Percentiles rank a stretch among this genome's conserved stretches.
Evolutionary conservation across 2,329 filamentous ascomycete genomes (phyloP).

Genomic region (Teratosphaeria epicoccoides): DNA sequence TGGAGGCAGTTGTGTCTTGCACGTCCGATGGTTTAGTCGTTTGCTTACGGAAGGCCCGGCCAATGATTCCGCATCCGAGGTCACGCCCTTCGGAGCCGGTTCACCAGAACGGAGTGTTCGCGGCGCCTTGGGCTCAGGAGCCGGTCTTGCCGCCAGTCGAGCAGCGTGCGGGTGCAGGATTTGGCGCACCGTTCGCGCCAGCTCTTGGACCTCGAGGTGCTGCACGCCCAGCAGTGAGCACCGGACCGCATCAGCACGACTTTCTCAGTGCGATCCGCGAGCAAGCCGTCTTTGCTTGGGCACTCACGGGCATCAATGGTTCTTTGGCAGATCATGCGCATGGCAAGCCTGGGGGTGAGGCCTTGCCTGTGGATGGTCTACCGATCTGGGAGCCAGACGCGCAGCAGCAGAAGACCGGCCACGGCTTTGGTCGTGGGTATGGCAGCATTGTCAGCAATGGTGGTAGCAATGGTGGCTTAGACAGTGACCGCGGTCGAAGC

Average conservation of each 20-base stretch:
- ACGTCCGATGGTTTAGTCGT: slow-evolving; percentile 81
- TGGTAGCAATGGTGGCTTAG: neutral
- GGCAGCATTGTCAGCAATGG: neutral
- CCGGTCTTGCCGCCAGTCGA: slow-evolving; percentile 44
- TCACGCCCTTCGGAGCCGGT: slow-evolving; percentile 34
- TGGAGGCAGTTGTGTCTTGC: slow-evolving; percentile 86
- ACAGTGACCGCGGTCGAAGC: neutral
- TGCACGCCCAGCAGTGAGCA: slow-evolving; percentile 1
- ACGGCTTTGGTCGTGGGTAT: neutral
- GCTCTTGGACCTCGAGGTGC: slow-evolving; percentile 25
- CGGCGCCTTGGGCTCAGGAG: slow-evolving; percentile 66
- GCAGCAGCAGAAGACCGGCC: neutral
- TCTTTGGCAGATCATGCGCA: slow-evolving; percentile 54
- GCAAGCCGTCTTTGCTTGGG: slow-evolving; percentile 82
- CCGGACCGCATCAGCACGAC: slow-evolving; percentile 44
- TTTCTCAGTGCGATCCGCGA: slow-evolving; percentile 75
- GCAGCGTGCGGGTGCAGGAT: slow-evolving; percentile 20
- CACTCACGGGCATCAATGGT: slow-evolving; percentile 68
- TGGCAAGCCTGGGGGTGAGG: slow-evolving; percentile 53
- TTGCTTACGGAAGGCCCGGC: slow-evolving; percentile 62
- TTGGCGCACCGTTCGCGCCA: slow-evolving; percentile 26
- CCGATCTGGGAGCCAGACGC: slow-evolving; percentile 46
- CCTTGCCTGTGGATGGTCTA: slow-evolving; percentile 50
- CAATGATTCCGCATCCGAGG: slow-evolving; percentile 52
- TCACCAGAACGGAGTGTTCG: slow-evolving; percentile 55